Evolutionary conservation across 176 grass and related monocot genomes (phyloP), one percentile per base, ranked within the genome.

Genomic region (Avena sativa): DNA sequence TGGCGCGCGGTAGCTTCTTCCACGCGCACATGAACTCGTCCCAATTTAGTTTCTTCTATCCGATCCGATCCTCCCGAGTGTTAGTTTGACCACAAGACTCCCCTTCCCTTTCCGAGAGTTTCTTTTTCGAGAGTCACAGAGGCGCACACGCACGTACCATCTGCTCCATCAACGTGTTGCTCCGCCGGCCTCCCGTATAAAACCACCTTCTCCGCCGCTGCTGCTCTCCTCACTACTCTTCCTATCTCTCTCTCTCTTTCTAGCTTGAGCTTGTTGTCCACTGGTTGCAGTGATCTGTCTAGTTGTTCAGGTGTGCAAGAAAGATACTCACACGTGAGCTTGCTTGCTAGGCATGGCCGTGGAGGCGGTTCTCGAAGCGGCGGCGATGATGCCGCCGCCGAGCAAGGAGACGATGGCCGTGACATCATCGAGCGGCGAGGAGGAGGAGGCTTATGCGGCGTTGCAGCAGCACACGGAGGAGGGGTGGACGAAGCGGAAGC

Each of bases 401-500:
- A 57, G 19, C 8, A 11, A 12, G 20, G 84, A 76, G 66, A 25
- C 2, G 65, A 7, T 43, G 40, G 74, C 5, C 61, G 1, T 64
- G 17, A 30, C 59, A 1, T 48, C 19, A 34, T 10, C 3, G 4
- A 70, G 61, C 0, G 75, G 74, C 44, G 74, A 36, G 0, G 80
- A 59, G 38, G 78, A 79, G 63, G 62, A 34, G 2, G 32, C 32
- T 34, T 34, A 34, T 34, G 32, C 79, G 0, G 26, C 36, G 50
- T 13, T 26, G 30, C 17, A 48, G 44, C 81, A 26, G 26, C 73
- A 76, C 12, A 15, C 30, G 19, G 89, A 90, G 25, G 87, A 90
- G 25, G 87, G 84, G 32, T 87, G 83, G 84, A 66, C 76, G 5
- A 98, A 93, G 85, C 38, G 87, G 87, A 94, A 87, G 87, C 86